Base-by-base conservation (phyloP, 202 grass and related monocot species). In the Alloteropsis angusta region DNA sequence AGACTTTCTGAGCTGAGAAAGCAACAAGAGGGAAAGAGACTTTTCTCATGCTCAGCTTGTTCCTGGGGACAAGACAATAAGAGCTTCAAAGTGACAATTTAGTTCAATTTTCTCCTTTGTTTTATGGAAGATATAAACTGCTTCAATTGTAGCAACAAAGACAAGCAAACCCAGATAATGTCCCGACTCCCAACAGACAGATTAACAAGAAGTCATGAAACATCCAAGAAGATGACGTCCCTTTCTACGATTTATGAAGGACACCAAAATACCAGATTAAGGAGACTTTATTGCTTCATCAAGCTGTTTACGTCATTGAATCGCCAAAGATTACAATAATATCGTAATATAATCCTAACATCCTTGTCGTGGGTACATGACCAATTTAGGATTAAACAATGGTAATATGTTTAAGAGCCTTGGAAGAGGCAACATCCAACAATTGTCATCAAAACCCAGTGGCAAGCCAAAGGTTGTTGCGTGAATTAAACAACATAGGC, bases 1-100 rank as follows among this genome's bases (percentile, higher is more conserved):
- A 26, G 59, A 79, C 67, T 65, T 79, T 47, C 4, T 65, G 18
- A 78, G 17, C 26, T 56, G 7, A 64, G 66, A 78, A 63, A 78
- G 36, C 45, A 78, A 62, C 45, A 54, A 1, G 19, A 53, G 55
- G 54, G 65, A 71, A 53, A 54, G 56, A 9, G 34, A 44, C 63
- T 34, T 34, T 61, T 26, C 23, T 32, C 63, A 63, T 54, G 5
- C 17, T 8, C 45, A 70, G 15, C 22, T 21, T 5, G 43, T 61
- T 41, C 7, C 15, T 58, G 9, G 41, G 53, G 13, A 70, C 11
- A 26, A 38, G 13, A 70, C 11, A 26, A 38, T 1, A 46, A 80
- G 12, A 55, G 55, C 35, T 57, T 46, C 8, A 45, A 26, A 68
- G 28, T n/a, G 21, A 50, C 0, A 18, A 19, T 48, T 21, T 50